phyloP scores from a whole-genome alignment of 1,139 yeast species.

The Sugiyamaella novakii region DNA sequence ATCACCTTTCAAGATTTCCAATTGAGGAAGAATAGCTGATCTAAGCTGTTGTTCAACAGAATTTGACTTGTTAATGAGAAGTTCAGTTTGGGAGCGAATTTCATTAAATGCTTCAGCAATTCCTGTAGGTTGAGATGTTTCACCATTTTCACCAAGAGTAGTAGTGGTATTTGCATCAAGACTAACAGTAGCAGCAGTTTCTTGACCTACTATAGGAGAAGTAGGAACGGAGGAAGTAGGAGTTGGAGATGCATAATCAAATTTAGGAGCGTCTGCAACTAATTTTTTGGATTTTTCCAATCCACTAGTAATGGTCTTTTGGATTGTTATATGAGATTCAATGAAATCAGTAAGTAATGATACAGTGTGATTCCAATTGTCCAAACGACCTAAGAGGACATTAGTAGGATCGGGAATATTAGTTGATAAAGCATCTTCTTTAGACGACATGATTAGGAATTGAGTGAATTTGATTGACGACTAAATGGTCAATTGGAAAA shows the following conservation, averaged over 20 bases:
- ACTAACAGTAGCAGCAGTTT: slow-evolving; percentile 11
- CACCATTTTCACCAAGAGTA: slow-evolving; percentile 21
- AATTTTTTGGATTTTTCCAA: slow-evolving; percentile 42
- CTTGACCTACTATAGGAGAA: slow-evolving; percentile 3
- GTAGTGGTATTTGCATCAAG: slow-evolving; percentile 21
- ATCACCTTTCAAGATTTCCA: slow-evolving; percentile 42
- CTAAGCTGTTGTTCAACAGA: slow-evolving; percentile 41
- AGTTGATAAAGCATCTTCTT: slow-evolving; percentile 33
- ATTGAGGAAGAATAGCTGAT: slow-evolving; percentile 40
- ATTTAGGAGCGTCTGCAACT: slow-evolving; percentile 40
- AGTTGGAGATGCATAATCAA: slow-evolving; percentile 29
- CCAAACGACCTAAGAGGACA: slow-evolving; percentile 41
- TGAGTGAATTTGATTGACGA: too few species aligned
- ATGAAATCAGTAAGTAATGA: slow-evolving; percentile 39
- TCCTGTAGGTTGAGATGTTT: slow-evolving; percentile 28
- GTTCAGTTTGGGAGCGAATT: slow-evolving; percentile 40
- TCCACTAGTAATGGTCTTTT: slow-evolving; percentile 35
- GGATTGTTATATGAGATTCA: slow-evolving; percentile 35
- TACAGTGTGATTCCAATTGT: slow-evolving; percentile 43
- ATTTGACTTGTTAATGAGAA: slow-evolving; percentile 40
- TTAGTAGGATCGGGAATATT: slow-evolving; percentile 42
- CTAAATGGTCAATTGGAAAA: too few species aligned
- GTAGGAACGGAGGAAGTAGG: slow-evolving; percentile 10
- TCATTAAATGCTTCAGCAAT: slow-evolving; percentile 42
- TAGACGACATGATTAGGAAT: neutral